A percentile compares a stretch with the other conserved stretches of the same genome.
These are phyloP conservation scores for Globisporangium carolinianum DNA, from an alignment of 352 stramenopile genomes.

Conservation along the genomic window DNA sequence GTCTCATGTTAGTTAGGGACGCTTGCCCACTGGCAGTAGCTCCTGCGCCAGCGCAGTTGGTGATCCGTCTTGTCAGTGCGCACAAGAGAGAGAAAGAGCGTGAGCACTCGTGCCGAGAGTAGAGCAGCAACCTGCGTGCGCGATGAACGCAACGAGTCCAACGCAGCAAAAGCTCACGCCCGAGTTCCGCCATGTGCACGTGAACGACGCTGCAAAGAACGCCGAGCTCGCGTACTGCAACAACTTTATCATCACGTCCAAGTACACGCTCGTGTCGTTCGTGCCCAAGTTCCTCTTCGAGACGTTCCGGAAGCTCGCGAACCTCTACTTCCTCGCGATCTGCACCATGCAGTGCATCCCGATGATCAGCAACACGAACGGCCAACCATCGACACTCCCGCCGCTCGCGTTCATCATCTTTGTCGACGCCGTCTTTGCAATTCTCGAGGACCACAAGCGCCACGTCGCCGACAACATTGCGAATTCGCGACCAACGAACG, in stretches of 20 bases:
- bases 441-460: constrained; percentile 84
- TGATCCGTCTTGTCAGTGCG: too few species aligned
- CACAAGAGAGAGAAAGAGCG: too few species aligned
- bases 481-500: constrained; percentile 62
- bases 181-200: constrained; percentile 54
- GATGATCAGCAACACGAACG: constrained; percentile 87
- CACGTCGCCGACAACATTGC: constrained; percentile 78
- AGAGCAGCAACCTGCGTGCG: too few species aligned
- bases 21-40: too few species aligned
- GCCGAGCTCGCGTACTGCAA: constrained; percentile 54
- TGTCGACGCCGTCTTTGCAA: constrained; percentile 83
- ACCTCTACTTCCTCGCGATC: constrained; percentile 92
- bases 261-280: constrained; percentile 88
- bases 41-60: too few species aligned
- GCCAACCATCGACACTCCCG: constrained; percentile 80
- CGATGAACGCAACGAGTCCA: constrained; percentile 2
- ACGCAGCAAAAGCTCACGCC: constrained; percentile 1
- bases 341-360: constrained; percentile 84
- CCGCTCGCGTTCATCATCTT: constrained; percentile 89
- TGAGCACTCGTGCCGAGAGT: too few species aligned
- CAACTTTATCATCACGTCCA: constrained; percentile 90
- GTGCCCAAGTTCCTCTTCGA: constrained; percentile 90
- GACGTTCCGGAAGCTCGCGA: constrained; percentile 87
- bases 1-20: too few species aligned
- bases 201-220: constrained; percentile 56